Evolutionary conservation across 1,284 basidiomycete genomes (phyloP).

Genomic region (Rhodotorula sp.): DNA sequence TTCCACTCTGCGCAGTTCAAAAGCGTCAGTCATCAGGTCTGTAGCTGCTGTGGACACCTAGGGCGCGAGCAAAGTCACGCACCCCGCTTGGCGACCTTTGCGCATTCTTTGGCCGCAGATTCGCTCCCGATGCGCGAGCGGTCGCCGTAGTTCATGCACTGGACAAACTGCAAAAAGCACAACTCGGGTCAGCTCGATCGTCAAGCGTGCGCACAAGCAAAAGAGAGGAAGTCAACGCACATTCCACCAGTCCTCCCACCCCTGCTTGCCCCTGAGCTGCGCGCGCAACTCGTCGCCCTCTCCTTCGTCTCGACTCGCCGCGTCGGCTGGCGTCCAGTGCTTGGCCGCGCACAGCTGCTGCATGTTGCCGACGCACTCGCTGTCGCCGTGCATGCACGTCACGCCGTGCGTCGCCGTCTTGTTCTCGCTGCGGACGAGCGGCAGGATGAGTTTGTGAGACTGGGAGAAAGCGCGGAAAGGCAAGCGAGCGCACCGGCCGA

Average conservation of each 20-base stretch:
- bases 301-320: background rate
- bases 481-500: conserved; percentile 29
- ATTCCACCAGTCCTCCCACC: conserved; percentile 36
- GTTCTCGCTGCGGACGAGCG: conserved; percentile 11
- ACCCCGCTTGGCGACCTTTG: conserved; percentile 38
- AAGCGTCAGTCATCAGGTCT: background rate
- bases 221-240: conserved; percentile 5
- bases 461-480: background rate
- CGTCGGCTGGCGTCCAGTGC: conserved; percentile 17
- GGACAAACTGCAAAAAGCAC: conserved; percentile 22
- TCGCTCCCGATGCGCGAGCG: conserved; percentile 38
- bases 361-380: conserved; percentile 45
- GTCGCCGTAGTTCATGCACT: conserved; percentile 41
- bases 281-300: background rate
- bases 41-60: background rate
- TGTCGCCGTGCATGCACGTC: conserved; percentile 43
- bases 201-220: background rate
- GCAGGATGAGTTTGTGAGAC: no score
- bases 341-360: conserved; percentile 44
- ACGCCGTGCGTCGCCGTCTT: conserved; percentile 32
- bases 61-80: background rate
- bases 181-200: background rate
- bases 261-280: conserved; percentile 5
- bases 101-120: conserved; percentile 38
- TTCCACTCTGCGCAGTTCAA: conserved; percentile 15